phyloP scores from a whole-genome alignment of 768 basidiomycete species.

The Russula brevipes region DNA sequence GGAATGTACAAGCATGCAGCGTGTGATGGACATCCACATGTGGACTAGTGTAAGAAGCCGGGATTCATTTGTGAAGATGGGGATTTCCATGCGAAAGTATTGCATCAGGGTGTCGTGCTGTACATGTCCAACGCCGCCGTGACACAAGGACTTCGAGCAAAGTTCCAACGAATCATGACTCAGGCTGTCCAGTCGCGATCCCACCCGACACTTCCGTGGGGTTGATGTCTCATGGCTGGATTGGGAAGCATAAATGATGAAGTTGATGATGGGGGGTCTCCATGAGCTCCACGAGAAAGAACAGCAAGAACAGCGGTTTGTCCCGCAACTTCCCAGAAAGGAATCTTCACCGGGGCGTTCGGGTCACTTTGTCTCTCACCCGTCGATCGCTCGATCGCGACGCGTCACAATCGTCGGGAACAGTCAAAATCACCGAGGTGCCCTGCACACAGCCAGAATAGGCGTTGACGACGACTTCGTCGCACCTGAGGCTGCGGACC shows the following conservation, averaged over 20 bases:
- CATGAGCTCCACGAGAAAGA: not conserved
- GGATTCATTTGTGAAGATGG: not conserved
- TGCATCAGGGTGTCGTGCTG: too few relatives aligned
- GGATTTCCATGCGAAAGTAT: too few relatives aligned
- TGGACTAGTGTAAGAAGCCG: not conserved
- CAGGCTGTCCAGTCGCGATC: not conserved
- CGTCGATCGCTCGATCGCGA: too few relatives aligned
- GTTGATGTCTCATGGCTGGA: not conserved
- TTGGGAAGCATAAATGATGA: too few relatives aligned
- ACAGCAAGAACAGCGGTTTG: not conserved
- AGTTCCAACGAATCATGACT: conserved; percentile 8
- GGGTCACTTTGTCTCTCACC: not conserved
- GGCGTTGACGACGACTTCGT: too few relatives aligned
- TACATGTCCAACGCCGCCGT: not conserved
- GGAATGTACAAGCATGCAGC: not conserved
- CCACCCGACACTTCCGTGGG: not conserved
- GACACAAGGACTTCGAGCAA: not conserved
- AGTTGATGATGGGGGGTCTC: too few relatives aligned
- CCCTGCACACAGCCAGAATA: too few relatives aligned
- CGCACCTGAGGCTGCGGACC: too few relatives aligned
- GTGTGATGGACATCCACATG: not conserved
- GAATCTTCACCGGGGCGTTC: not conserved
- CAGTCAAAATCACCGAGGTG: too few relatives aligned
- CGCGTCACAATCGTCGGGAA: too few relatives aligned
- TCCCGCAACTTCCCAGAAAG: not conserved